phyloP scores from a whole-genome alignment of 148 eudicot species.

The Rhododendron simsii region DNA sequence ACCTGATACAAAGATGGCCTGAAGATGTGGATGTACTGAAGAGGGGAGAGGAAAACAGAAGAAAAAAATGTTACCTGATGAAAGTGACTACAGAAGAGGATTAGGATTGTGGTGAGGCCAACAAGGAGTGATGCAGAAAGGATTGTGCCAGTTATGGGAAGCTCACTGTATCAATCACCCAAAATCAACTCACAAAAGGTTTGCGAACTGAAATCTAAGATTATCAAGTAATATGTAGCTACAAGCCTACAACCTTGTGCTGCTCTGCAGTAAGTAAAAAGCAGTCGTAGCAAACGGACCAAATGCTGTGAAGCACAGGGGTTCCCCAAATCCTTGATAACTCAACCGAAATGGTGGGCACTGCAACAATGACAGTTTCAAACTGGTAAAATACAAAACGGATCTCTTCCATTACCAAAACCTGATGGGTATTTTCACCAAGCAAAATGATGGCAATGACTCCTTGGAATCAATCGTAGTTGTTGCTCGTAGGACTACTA shows the following conservation, averaged over 20 bases:
- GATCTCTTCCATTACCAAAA: background rate
- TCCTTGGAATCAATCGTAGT: background rate
- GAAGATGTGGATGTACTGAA: background rate
- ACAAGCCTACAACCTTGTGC: constrained; percentile 35
- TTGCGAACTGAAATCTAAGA: background rate
- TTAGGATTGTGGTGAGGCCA: constrained; percentile 78
- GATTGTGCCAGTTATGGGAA: constrained; percentile 46
- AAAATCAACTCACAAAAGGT: constrained; percentile 11
- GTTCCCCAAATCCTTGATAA: constrained; percentile 90
- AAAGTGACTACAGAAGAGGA: constrained; percentile 96
- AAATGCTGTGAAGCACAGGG: constrained; percentile 83
- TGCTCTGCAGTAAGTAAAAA: constrained; percentile 67
- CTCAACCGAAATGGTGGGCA: constrained; percentile 95
- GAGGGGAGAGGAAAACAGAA: background rate
- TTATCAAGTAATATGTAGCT: background rate
- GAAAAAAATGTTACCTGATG: constrained; percentile 59
- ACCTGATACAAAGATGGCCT: background rate
- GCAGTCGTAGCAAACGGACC: constrained; percentile 92
- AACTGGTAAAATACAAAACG: background rate
- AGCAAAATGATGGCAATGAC: background rate
- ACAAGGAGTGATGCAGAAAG: constrained; percentile 75
- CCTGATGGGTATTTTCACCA: background rate
- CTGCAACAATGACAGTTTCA: constrained; percentile 32
- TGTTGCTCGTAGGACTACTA: background rate
- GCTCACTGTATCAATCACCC: constrained; percentile 36